Evolutionary conservation across 805 yeast species (phyloP).

Genomic region (Metschnikowia reukaufii): DNA sequence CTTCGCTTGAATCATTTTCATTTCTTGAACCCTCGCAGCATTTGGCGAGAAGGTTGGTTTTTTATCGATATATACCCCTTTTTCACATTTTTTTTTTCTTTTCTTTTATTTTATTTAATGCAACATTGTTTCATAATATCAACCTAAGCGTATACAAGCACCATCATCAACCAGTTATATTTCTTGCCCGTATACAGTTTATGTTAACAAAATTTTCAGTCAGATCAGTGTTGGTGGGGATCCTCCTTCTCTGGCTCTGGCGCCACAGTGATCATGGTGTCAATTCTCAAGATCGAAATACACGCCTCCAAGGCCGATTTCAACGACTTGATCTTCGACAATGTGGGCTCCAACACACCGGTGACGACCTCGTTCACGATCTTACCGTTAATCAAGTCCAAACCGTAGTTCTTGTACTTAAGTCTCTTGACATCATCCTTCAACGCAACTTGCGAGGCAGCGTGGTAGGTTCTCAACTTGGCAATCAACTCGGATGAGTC

Average conservation of each 20-base stretch:
- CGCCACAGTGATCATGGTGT: slow-evolving; percentile 95
- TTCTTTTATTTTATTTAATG: too few species aligned
- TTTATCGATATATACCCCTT: background rate
- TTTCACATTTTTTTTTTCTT: too few species aligned
- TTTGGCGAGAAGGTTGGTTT: background rate
- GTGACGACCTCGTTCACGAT: slow-evolving; percentile 78
- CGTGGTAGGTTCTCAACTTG: slow-evolving; percentile 92
- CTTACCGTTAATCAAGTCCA: slow-evolving; percentile 88
- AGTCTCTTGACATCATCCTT: slow-evolving; percentile 82
- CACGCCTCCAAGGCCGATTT: slow-evolving; percentile 98
- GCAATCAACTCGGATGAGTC: slow-evolving; percentile 95
- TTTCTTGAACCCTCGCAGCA: background rate
- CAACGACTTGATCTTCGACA: slow-evolving; percentile 87
- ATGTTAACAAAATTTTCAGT: slow-evolving; percentile 2
- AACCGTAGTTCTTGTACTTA: slow-evolving; percentile 86
- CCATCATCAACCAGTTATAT: slow-evolving; percentile 1
- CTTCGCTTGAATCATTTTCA: background rate
- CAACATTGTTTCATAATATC: too few species aligned
- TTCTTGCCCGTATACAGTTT: slow-evolving; percentile 5
- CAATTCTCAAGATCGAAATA: slow-evolving; percentile 94
- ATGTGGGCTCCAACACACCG: slow-evolving; percentile 95
- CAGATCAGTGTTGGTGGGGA: slow-evolving; percentile 72
- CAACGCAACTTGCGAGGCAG: slow-evolving; percentile 86
- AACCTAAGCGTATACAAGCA: background rate
- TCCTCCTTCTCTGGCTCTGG: slow-evolving; percentile 94